phyloP scores from a whole-genome alignment of 2,329 filamentous ascomycete genomes.

The Alternaria sp. region DNA sequence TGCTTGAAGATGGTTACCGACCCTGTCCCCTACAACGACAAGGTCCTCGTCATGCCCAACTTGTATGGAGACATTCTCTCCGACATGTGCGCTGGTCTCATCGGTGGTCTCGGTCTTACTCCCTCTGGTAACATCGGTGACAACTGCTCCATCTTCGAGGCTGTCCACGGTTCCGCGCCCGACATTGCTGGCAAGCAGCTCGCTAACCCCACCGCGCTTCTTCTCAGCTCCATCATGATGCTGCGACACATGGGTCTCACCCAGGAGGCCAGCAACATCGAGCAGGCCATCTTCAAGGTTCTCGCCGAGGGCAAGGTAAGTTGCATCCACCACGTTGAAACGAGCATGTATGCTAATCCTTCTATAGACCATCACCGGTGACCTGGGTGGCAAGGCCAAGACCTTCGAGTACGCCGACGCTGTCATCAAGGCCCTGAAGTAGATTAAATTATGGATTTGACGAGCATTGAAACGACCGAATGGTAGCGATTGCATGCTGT shows the following conservation, averaged over 20 bases:
- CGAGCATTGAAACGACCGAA: conserved; percentile 37
- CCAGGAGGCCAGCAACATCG: conserved; percentile 85
- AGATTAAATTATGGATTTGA: conserved; percentile 41
- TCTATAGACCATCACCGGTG: conserved; percentile 79
- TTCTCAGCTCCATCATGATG: conserved; percentile 99
- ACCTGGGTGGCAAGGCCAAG: conserved; percentile 95
- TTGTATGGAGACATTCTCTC: conserved; percentile 99
- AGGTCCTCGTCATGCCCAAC: conserved; percentile 97
- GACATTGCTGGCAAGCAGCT: conserved; percentile 96
- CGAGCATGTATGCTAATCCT: conserved; percentile 21
- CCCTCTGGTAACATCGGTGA: conserved; percentile 99
- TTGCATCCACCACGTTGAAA: conserved; percentile 2
- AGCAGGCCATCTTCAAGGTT: conserved; percentile 94
- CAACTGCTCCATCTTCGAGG: conserved; percentile 99
- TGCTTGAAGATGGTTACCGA: conserved; percentile 99
- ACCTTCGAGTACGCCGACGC: conserved; percentile 92
- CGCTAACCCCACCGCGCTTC: conserved; percentile 95
- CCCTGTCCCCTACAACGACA: conserved; percentile 96
- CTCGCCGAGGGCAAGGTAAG: conserved; percentile 90
- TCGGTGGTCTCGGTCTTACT: conserved; percentile 95
- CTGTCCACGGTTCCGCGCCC: conserved; percentile 95
- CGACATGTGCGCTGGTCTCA: conserved; percentile 98
- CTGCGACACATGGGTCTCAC: conserved; percentile 95
- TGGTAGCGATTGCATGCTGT: conserved; percentile 49
- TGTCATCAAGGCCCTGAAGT: conserved; percentile 75